Base-by-base conservation (phyloP, 805 yeast species). In the Ogataea paradorogensis region DNA sequence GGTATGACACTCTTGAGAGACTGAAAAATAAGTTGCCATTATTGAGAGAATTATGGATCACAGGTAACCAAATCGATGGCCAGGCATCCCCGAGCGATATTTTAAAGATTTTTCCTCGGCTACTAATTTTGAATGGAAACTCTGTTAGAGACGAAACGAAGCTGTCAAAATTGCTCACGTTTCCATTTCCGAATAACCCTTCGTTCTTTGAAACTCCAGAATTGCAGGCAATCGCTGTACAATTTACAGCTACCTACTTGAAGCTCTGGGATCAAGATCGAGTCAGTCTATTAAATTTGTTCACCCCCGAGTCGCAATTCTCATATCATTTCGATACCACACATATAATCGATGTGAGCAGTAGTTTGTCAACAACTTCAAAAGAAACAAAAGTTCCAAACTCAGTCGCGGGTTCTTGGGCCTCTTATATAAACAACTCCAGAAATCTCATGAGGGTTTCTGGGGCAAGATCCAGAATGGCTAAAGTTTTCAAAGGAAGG, bases 221-320 rank as follows among this genome's bases (percentile, higher is more conserved):
- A 27, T 70, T 88, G 23, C 88, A 84, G 46, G 67, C 70, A 18
- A 65, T 84, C 22, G 80, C 93, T 6, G 80, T 89, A n/a, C 79
- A 74, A 53, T 93, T 93, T 59, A 68, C 90, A 6, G 63, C 87
- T 21, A 83, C 85, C 49, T 93, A 76, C 61, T 67, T 85, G 43
- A 78, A 80, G 38, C 65, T 83, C 34, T 93, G 95, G 95, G 99
- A 93, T 65, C 53, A 73, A 5, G 80, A 85, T 55, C 69, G 99
- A 44, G 54, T 70, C 8, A 90, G 82, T 41, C 67, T 93, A 34
- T 58, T 83, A 60, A 72, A 74, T 30, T 67, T 93, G 22, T 93
- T 93, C 59, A 87, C 93, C 37, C 75, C 76, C 33, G 84, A 82
- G 53, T 87, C 97, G 0, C 86, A 84, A 56, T 91, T 93, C 53